Conservation (phyloP, 208 protist species). For the Vickermania ingenoplastis region DNA sequence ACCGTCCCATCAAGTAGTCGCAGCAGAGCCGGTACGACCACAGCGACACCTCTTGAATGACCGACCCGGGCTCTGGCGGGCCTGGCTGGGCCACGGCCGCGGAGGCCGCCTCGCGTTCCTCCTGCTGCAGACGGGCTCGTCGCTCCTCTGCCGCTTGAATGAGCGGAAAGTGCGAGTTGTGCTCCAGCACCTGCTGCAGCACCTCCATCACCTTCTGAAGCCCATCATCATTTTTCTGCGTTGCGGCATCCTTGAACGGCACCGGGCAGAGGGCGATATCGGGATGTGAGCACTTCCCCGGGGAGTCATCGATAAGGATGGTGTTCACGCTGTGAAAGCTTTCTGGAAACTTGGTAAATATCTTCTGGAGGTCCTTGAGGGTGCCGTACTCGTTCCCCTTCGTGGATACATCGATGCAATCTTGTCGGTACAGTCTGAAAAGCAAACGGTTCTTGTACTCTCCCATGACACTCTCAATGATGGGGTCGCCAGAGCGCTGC, state of each 20-base stretch:
- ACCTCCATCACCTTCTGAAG: constrained; percentile 55
- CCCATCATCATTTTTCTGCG: constrained; percentile 51
- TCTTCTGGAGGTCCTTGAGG: constrained; percentile 75
- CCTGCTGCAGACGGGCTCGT: constrained; percentile 7
- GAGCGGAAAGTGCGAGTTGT: constrained; percentile 56
- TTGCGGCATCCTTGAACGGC: constrained; percentile 60
- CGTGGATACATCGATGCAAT: constrained; percentile 46
- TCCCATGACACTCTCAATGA: constrained; percentile 81
- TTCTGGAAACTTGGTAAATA: constrained; percentile 73
- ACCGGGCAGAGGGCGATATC: constrained; percentile 83
- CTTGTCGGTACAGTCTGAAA: constrained; percentile 69
- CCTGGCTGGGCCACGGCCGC: not conserved
- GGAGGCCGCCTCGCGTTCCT: not conserved
- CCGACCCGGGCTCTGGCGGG: not conserved
- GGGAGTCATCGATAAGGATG: constrained; percentile 87
- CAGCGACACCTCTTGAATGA: constrained; percentile 34
- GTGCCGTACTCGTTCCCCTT: constrained; percentile 66
- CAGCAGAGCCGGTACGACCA: constrained; percentile 66
- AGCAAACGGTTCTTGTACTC: constrained; percentile 71
- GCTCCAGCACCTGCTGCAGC: constrained; percentile 60
- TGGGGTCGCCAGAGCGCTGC: constrained; percentile 70
- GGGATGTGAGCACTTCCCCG: constrained; percentile 85
- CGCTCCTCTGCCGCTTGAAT: constrained; percentile 66
- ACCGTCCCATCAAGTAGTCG: constrained; percentile 38
- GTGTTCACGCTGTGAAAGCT: constrained; percentile 87